Percentiles rank a stretch among this genome's conserved stretches.
These are phyloP conservation scores for Leccinum longicurvipes DNA, from an alignment of 768 basidiomycete genomes.

Conservation along the genomic window DNA sequence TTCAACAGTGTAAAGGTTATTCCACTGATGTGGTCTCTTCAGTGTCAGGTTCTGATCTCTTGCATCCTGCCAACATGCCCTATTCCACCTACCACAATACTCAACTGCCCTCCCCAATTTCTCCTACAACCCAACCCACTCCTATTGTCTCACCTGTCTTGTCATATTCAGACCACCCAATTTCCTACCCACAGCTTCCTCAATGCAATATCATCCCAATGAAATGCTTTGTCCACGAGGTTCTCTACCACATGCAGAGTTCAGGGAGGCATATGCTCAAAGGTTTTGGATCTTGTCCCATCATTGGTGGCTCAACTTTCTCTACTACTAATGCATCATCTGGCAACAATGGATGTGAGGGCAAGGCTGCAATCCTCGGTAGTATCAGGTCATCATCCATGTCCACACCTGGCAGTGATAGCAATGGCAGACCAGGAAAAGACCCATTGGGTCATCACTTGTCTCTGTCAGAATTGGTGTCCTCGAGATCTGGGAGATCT, in stretches of 20 bases:
- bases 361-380: conserved; percentile 1
- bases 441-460: conserved; percentile 9
- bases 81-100: conserved; percentile 27
- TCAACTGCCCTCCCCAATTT: conserved; percentile 52
- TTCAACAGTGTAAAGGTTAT: too few relatives aligned
- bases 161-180: conserved; percentile 22
- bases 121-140: conserved; percentile 43
- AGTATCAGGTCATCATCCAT: conserved; percentile 42
- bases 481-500: conserved; percentile 32
- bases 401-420: conserved; percentile 44
- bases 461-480: conserved; percentile 31
- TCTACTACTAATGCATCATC: too few relatives aligned
- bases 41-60: conserved; percentile 9
- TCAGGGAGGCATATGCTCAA: conserved; percentile 79
- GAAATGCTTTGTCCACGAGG: conserved; percentile 82
- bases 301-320: too few relatives aligned
- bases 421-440: conserved; percentile 23
- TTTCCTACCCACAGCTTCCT: conserved; percentile 8
- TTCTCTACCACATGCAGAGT: conserved; percentile 80
- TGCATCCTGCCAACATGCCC: neutral
- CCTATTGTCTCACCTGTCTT: conserved; percentile 29
- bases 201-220: conserved; percentile 50
- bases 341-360: too few relatives aligned
- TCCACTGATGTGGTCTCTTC: conserved; percentile 19
- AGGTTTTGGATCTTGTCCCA: conserved; percentile 62